Base-by-base conservation (phyloP, 2,329 filamentous ascomycete genomes). In the Phyllosticta ampelicida region DNA sequence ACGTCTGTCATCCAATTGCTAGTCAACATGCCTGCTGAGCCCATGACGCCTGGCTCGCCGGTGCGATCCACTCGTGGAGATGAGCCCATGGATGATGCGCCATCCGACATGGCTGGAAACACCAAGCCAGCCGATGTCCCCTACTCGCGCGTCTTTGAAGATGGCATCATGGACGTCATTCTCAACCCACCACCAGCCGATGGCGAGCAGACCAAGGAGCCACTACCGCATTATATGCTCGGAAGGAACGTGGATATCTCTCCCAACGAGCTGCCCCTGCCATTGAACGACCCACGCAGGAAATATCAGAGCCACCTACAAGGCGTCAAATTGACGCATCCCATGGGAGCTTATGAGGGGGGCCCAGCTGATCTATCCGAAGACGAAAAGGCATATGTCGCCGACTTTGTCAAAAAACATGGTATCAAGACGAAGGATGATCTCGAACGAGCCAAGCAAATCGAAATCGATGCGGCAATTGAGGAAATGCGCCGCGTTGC, bases 301-400 rank as follows among this genome's bases (percentile, higher is more conserved):
- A 73, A 70, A 11, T 73, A 74, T 65, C 63, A 71, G 44, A 73
- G 70, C 23, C 68, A 71, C 8, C 66, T 78, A n/a, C 71, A 75
- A 0, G 75, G 74, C 28, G 60, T 78, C 11, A 67, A 67, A 30
- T 70, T 78, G 56, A 78, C 76, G 0, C 76, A 78, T 61, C 68
- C 68, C 1, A 70, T 72, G 9, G 76, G 76, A n/a, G 76, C 74
- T 51, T 66, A 76, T 26, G 75, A 77, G 51, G 76, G 76, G n/a
- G 76, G 76, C 1, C 74, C 74, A 0, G 70, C 75, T 0, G 64
- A 70, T 57, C 65, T 68, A 58, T 68, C 63, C 1, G 59, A 60
- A 16, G 51, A 57, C 13, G 51, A 70, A 1, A 50, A 59, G 13
- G 65, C 65, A 11, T 77, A 74, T 62, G 70, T 73, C 2, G 65